Evolutionary conservation across 2,329 filamentous ascomycete genomes (phyloP).

Genomic region (Ophiostoma quercus): DNA sequence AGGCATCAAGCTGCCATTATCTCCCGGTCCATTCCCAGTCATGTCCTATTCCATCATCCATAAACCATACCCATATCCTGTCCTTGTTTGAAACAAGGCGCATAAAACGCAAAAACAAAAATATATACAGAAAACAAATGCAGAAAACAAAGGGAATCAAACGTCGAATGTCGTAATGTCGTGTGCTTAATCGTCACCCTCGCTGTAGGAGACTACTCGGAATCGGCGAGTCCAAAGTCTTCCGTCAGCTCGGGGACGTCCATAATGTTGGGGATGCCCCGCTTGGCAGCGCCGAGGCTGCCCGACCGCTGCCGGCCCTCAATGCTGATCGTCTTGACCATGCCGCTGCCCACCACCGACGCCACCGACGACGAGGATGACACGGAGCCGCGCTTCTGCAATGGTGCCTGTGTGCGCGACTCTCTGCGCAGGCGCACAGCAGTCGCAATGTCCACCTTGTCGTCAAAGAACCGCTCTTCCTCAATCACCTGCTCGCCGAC

Average conservation of each 20-base stretch:
- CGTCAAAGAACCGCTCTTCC: constrained; percentile 18
- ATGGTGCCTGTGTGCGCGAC: constrained; percentile 14
- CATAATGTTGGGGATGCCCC: constrained; percentile 10
- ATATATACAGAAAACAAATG: background rate
- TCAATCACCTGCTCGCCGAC: constrained; percentile 6
- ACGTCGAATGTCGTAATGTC: constrained; percentile 1
- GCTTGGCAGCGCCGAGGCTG: background rate
- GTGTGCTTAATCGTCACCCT: background rate
- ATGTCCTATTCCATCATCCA: background rate
- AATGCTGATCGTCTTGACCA: constrained; percentile 15
- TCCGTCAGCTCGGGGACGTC: constrained; percentile 6
- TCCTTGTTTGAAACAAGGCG: background rate
- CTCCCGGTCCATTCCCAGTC: background rate
- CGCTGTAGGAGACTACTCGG: background rate
- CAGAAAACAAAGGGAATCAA: constrained; percentile 6
- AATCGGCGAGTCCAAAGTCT: background rate
- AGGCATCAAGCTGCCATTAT: background rate
- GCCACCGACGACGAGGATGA: background rate
- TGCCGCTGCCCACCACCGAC: constrained; percentile 24
- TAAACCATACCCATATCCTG: background rate
- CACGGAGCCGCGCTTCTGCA: constrained; percentile 27
- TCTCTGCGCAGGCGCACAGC: constrained; percentile 35
- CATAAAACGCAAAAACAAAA: background rate
- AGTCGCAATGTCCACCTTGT: constrained; percentile 30
- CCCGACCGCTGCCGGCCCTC: background rate